These are phyloP conservation scores for Yarrowia galli DNA, from an alignment of 1,139 yeast species.

Conservation along the genomic window DNA sequence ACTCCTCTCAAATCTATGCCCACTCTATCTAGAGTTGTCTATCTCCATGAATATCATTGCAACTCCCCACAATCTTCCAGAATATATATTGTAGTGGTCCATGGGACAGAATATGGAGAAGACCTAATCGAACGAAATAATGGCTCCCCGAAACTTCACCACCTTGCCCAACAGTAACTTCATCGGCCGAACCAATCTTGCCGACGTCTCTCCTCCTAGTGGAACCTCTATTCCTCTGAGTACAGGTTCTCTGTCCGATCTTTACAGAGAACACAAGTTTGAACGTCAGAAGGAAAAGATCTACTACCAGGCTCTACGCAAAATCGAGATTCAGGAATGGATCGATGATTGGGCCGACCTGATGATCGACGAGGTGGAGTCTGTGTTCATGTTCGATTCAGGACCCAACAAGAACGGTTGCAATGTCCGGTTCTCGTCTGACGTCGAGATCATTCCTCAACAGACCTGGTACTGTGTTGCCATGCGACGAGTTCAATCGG, in stretches of 20 bases:
- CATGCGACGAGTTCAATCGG: not conserved
- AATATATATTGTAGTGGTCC: constrained; percentile 7
- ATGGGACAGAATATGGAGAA: not conserved
- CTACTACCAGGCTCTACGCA: constrained; percentile 6
- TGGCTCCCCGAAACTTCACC: constrained; percentile 20
- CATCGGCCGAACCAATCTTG: constrained; percentile 12
- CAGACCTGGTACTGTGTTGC: constrained; percentile 8
- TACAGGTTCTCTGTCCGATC: constrained; percentile 4
- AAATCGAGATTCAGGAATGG: constrained; percentile 28
- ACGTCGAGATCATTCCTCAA: constrained; percentile 11
- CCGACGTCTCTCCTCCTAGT: constrained; percentile 16
- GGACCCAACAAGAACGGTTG: constrained; percentile 20
- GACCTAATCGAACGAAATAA: not conserved
- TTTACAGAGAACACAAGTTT: constrained; percentile 13
- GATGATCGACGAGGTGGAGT: constrained; percentile 12
- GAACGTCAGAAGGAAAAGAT: constrained; percentile 13
- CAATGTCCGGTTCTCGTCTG: constrained; percentile 10
- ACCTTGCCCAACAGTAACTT: constrained; percentile 28
- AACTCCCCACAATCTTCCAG: too few relatives aligned
- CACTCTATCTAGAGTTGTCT: too few relatives aligned
- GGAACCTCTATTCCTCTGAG: constrained; percentile 13
- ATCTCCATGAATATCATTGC: not conserved
- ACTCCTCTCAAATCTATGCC: constrained; percentile 13
- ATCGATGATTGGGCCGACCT: constrained; percentile 27
- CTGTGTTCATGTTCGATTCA: constrained; percentile 7